Base-by-base conservation (phyloP, 208 protist genomes). In the Angomonas deanei region DNA sequence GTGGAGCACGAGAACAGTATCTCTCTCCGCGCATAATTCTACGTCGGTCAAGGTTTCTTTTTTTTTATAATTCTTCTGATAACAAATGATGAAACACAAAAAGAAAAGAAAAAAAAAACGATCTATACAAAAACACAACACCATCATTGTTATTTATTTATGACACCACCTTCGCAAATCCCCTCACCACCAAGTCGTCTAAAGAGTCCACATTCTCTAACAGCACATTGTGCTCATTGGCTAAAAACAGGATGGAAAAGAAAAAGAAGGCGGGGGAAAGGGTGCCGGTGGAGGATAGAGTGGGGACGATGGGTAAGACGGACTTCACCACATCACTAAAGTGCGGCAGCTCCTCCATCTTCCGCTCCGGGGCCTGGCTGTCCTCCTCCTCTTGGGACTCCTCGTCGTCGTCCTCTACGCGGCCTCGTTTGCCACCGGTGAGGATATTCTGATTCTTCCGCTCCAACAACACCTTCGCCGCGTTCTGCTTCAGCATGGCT, bases 261-360 rank as follows among this genome's bases (percentile, higher is more conserved):
- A 94, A 96, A 58, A 96, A 88, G 58, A 96, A 96, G 26, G 90
- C 90, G 2, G 90, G 90, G 2, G 90, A 96, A 1, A 96, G 67
- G 13, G 80, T 89, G 57, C 86, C 85, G 19, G 84, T 86, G 2
- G 86, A 80, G 19, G 81, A 90, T 49, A 96, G 75, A 27, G 59
- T 61, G 2, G 76, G 46, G 26, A 96, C 72, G 10, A 75, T 66
- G 21, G 87, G 89, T 1, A 95, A 72, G n/a, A 92, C 52, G 4
- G 58, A 50, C 49, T 68, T 39, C 27, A 93, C 84, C 13, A 92
- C 75, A 19, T 92, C 77, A 62, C 76, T 93, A 59, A 95, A 91
- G 46, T 61, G 72, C 17, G 70, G 74, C 52, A 70, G 61, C 1
- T 32, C 56, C 54, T 26, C 49, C 42, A 23, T 52, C 54, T 15